Percentiles rank a stretch among this genome's conserved stretches.
phyloP scores from a whole-genome alignment of 2,329 filamentous ascomycete genomes.

The Pseudogymnoascus sp. region DNA sequence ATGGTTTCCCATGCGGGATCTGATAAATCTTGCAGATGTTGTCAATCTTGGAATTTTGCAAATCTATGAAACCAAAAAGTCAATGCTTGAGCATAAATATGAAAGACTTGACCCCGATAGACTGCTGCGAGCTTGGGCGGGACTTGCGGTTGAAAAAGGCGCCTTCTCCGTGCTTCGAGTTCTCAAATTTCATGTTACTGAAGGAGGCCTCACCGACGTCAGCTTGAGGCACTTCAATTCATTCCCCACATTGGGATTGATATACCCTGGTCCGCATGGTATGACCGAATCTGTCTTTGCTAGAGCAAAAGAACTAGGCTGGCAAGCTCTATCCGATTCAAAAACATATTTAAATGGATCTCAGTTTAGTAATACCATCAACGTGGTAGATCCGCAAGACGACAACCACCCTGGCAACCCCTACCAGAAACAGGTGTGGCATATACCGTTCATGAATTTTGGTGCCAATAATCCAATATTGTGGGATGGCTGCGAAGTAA shows the following conservation, averaged over 20 bases:
- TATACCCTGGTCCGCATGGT: background rate
- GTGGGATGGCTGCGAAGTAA: slow-evolving; percentile 1
- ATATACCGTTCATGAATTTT: background rate
- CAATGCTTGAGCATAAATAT: background rate
- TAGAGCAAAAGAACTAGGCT: slow-evolving; percentile 18
- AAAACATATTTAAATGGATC: background rate
- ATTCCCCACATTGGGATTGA: slow-evolving; percentile 23
- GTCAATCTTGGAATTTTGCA: slow-evolving; percentile 27
- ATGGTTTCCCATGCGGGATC: slow-evolving; percentile 19
- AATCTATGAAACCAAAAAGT: slow-evolving; percentile 17
- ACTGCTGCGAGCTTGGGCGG: slow-evolving; percentile 27
- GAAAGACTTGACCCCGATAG: slow-evolving; percentile 17
- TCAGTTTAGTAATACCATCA: background rate
- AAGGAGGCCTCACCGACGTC: slow-evolving; percentile 20
- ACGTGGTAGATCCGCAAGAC: background rate
- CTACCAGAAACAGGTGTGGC: background rate
- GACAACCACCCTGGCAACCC: background rate
- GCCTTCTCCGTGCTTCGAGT: slow-evolving; percentile 27
- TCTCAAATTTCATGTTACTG: slow-evolving; percentile 25
- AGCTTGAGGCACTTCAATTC: slow-evolving; percentile 25
- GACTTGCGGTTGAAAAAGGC: slow-evolving; percentile 19
- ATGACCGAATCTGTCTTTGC: slow-evolving; percentile 12
- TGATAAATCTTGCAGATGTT: slow-evolving; percentile 26
- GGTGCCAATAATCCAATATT: background rate
- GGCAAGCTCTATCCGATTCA: slow-evolving; percentile 15